Conservation (phyloP, 345 rosid genomes). For the Kernera saxatilis region DNA sequence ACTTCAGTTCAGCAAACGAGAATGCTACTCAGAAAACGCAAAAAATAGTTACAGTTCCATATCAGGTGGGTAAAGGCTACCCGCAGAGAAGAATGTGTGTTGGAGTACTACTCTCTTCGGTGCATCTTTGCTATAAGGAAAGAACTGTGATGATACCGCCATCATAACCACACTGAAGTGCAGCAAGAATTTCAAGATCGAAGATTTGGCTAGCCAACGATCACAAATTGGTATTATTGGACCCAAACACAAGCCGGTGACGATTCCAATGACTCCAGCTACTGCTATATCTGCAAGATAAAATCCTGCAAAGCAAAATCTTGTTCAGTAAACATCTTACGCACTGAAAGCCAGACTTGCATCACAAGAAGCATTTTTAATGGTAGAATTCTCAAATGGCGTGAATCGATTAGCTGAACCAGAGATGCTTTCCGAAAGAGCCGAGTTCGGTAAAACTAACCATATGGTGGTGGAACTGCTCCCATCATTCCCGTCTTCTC, state of each 20-base stretch:
- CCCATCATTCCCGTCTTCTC: conserved; percentile 99
- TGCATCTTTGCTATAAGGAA: conserved; percentile 84
- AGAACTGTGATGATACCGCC: conserved; percentile 84
- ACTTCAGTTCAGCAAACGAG: background rate
- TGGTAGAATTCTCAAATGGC: background rate
- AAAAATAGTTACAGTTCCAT: background rate
- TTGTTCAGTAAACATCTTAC: background rate
- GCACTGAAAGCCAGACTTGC: background rate
- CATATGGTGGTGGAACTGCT: conserved; percentile 79
- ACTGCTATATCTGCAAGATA: conserved; percentile 65
- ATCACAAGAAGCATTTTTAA: background rate
- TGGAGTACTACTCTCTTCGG: conserved; percentile 91
- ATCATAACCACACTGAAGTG: conserved; percentile 63
- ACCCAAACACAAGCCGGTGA: conserved; percentile 77
- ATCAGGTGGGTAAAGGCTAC: conserved; percentile 33
- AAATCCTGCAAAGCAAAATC: conserved; percentile 54
- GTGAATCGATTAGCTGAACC: background rate
- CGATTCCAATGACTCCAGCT: conserved; percentile 63
- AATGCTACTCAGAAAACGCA: background rate
- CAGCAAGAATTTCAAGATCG: conserved; percentile 62
- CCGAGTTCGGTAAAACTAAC: conserved; percentile 42
- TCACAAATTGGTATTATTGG: conserved; percentile 76
- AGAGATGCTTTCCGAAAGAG: background rate
- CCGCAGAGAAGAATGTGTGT: conserved; percentile 63
- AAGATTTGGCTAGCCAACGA: conserved; percentile 71